A percentile compares a stretch with the other conserved stretches of the same genome.
Conservation (phyloP, 371 early-diverging fungal genomes). For the Mucor ambiguus region DNA sequence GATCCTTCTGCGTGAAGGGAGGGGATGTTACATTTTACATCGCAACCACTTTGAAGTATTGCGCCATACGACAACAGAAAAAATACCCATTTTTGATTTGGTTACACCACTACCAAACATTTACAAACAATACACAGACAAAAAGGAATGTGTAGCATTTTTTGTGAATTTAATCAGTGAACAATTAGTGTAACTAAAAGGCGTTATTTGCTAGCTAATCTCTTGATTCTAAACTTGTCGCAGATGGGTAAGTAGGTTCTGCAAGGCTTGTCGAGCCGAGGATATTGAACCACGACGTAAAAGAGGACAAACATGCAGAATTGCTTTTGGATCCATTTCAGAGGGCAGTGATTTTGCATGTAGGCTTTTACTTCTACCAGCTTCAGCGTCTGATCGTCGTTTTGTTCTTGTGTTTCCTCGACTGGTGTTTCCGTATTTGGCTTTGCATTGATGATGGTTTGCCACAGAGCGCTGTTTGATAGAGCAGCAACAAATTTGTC, state of each 20-base stretch:
- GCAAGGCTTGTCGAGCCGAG: slow-evolving; percentile 29
- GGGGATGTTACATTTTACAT: slow-evolving; percentile 6
- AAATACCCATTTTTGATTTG: neutral
- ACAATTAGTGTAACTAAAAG: neutral
- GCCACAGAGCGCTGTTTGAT: slow-evolving; percentile 1
- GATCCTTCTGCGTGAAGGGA: neutral
- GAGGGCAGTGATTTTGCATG: slow-evolving; percentile 25
- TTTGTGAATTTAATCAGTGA: neutral
- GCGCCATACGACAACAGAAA: slow-evolving; percentile 1
- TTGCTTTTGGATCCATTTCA: slow-evolving; percentile 34
- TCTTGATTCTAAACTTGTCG: slow-evolving; percentile 29
- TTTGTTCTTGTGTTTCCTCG: neutral
- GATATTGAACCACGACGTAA: slow-evolving; percentile 35
- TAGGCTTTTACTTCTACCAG: neutral
- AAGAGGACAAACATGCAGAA: slow-evolving; percentile 41
- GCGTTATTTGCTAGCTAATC: neutral
- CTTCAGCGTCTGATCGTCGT: neutral
- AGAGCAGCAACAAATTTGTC: slow-evolving; percentile 6
- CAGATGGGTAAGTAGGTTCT: slow-evolving; percentile 40
- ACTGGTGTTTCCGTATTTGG: neutral
- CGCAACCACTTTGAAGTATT: slow-evolving; percentile 8
- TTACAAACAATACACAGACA: neutral
- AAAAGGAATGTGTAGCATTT: neutral
- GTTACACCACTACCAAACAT: neutral
- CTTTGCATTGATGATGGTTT: neutral